A percentile compares a stretch with the other conserved stretches of the same genome.
Conservation (phyloP, 2,329 filamentous ascomycete species). For the Cladophialophora yegresii region DNA sequence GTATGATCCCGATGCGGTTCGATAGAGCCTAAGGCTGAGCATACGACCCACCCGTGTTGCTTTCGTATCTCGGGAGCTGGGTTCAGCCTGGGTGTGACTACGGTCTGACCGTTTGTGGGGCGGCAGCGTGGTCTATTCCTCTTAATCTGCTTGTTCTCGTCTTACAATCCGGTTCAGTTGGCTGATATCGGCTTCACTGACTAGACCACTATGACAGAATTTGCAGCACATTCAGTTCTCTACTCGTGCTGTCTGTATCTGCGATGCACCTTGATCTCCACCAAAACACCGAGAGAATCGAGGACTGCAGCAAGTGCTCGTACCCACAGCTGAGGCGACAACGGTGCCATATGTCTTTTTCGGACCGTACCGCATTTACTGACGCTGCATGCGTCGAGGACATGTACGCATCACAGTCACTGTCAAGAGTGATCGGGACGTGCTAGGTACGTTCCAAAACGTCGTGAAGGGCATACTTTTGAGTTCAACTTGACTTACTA, state of each 20-base stretch:
- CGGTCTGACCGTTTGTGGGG: not conserved
- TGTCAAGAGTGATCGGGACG: not conserved
- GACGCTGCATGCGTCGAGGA: not conserved
- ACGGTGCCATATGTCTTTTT: not conserved
- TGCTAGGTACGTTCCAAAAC: not conserved
- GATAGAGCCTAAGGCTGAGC: not conserved
- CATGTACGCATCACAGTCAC: not conserved
- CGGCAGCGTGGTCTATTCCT: no score
- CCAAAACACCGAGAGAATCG: not conserved
- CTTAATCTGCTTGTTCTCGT: not conserved
- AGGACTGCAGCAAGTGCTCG: not conserved
- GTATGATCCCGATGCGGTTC: not conserved
- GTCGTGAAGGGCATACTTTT: not conserved
- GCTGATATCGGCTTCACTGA: not conserved
- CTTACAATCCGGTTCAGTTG: not conserved
- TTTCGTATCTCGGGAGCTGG: not conserved
- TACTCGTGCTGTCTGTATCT: not conserved
- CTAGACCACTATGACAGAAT: not conserved
- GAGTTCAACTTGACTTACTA: not conserved
- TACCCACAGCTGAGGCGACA: not conserved
- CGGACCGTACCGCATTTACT: not conserved
- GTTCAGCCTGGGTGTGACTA: not conserved
- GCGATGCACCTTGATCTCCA: not conserved
- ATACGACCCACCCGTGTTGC: not conserved
- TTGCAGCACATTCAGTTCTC: not conserved